Base-by-base conservation (phyloP, 1,284 basidiomycete genomes). In the Neotropicomus parvogracilis region DNA sequence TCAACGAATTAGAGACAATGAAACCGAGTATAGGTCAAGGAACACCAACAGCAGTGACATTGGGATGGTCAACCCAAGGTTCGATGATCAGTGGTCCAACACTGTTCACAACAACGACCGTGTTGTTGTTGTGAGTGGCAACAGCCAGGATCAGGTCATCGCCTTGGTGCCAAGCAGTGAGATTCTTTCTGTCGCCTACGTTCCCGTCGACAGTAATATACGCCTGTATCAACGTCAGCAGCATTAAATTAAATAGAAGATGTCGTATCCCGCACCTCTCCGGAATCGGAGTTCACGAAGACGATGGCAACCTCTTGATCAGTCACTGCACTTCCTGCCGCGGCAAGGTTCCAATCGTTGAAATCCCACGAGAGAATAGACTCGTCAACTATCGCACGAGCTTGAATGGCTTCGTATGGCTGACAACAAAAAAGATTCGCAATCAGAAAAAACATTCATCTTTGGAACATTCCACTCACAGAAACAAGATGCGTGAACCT, bases 101-200 rank as follows among this genome's bases (percentile, higher is more conserved):
- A 4, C 74, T 72, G 59, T 83, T 78, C 10, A 77, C 65, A 27
- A 84, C 72, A 19, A 85, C 82, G 20, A 83, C 69, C 1, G 78
- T 81, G 59, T 83, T 81, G 57, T 70, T 70, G 51, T 72, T 73
- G 14, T 62, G 53, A 10, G 59, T 53, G 6, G 71, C 69, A 13
- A 68, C 67, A 6, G 63, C 53, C 14, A 61, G 59, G 36, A 74
- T 59, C 36, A 73, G 69, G 10, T 61, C 31, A 20, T 80, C 78
- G n/a, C 81, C 81, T n/a, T 70, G 61, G 53, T 77, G 64, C 81
- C 80, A 83, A 2, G 79, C 75, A 1, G 76, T 75, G 28, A 83
- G 57, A 55, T 83, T 80, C 69, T 74, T 71, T 74, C 63, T 63
- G 48, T 70, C 70, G 6, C 70, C 70, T 6, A 61, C 64, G 46